Evolutionary conservation across 73 alveolate species (phyloP).

Genomic region (Stentor roeselii): DNA sequence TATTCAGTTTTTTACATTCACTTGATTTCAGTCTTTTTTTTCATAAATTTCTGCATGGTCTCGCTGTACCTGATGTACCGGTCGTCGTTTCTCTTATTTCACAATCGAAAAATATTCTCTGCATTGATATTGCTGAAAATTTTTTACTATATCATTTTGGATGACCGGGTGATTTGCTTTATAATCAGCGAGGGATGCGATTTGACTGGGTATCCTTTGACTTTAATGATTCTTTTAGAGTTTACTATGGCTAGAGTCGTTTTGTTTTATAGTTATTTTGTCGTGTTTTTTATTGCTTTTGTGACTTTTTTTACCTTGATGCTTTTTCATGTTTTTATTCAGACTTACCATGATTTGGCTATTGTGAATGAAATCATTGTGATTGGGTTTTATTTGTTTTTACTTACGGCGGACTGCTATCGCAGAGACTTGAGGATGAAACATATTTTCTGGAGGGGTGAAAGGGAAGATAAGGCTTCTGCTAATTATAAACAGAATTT

Average conservation of each 20-base stretch:
- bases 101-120: too few species aligned
- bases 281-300: background rate
- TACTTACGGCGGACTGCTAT: background rate
- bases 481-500: background rate
- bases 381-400: background rate
- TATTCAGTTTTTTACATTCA: background rate
- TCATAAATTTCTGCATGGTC: background rate
- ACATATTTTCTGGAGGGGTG: background rate
- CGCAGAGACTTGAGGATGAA: background rate
- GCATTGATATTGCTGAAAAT: background rate
- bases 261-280: background rate
- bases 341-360: background rate
- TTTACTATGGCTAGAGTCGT: background rate
- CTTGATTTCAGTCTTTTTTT: background rate
- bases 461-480: background rate
- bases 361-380: background rate
- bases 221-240: background rate
- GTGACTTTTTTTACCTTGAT: background rate
- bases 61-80: background rate
- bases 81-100: background rate
- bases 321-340: background rate
- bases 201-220: background rate
- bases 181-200: background rate
- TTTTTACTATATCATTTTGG: background rate
- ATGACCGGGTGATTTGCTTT: background rate